Evolutionary conservation across 495 filamentous ascomycete genomes (phyloP).

Genomic region (Penicillium riverlandense): DNA sequence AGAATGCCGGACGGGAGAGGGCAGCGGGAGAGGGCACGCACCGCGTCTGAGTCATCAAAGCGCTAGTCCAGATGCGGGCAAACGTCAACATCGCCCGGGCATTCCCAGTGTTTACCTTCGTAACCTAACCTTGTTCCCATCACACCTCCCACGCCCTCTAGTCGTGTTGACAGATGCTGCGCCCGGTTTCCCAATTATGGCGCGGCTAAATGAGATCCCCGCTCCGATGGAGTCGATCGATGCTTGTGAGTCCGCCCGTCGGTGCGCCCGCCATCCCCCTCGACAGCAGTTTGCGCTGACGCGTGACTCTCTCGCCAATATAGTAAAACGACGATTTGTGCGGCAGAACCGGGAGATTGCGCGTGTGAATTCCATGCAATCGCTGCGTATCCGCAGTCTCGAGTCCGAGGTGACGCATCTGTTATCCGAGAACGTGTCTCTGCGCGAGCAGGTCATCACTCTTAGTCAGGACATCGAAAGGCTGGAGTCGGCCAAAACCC

Average conservation of each 20-base stretch:
- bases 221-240: constrained; percentile 69
- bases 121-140: neutral
- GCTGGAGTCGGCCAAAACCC: constrained; percentile 30
- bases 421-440: constrained; percentile 77
- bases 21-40: too few species aligned
- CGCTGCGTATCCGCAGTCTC: constrained; percentile 76
- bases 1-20: neutral
- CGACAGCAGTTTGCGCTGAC: constrained; percentile 2
- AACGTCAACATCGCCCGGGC: constrained; percentile 32
- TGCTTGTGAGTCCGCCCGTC: constrained; percentile 52
- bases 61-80: constrained; percentile 28
- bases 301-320: constrained; percentile 1
- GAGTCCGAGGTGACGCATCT: constrained; percentile 80
- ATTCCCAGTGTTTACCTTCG: constrained; percentile 12
- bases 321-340: constrained; percentile 80
- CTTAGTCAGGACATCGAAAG: constrained; percentile 61
- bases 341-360: constrained; percentile 94
- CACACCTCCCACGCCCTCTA: neutral
- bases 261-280: neutral
- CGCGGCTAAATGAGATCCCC: constrained; percentile 78
- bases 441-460: constrained; percentile 71
- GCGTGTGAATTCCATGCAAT: constrained; percentile 82
- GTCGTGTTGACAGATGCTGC: too few species aligned
- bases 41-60: constrained; percentile 9
- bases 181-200: constrained; percentile 48